These are phyloP conservation scores for Camellia lanceoleosa DNA, from an alignment of 148 eudicot species.

Conservation along the genomic window DNA sequence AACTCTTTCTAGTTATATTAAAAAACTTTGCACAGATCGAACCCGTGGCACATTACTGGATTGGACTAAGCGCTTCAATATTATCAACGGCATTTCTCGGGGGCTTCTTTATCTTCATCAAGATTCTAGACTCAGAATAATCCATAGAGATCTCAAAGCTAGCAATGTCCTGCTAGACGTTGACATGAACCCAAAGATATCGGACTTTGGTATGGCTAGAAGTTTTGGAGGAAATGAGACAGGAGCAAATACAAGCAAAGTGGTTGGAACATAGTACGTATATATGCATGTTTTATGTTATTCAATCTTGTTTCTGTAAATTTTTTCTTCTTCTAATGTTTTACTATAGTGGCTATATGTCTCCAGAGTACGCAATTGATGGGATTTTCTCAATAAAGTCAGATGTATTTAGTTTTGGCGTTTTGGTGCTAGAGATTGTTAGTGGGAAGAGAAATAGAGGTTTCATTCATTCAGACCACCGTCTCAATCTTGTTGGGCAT, in stretches of 20 bases:
- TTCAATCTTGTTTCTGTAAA: too few relatives aligned
- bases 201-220: constrained; percentile 19
- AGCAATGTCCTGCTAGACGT: constrained; percentile 12
- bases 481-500: constrained; percentile 19
- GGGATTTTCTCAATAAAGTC: constrained; percentile 9
- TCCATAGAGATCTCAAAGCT: constrained; percentile 21
- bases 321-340: neutral
- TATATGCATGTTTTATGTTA: too few relatives aligned
- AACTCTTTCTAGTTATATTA: too few relatives aligned
- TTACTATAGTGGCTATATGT: constrained; percentile 16
- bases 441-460: constrained; percentile 13
- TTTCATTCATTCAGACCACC: constrained; percentile 1
- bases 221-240: constrained; percentile 10
- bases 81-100: constrained; percentile 14
- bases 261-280: constrained; percentile 21
- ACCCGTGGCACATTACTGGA: neutral
- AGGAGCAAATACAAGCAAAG: constrained; percentile 9
- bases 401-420: constrained; percentile 20
- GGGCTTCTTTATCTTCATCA: constrained; percentile 21
- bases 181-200: constrained; percentile 17
- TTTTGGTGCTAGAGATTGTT: constrained; percentile 14
- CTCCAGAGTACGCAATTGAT: neutral
- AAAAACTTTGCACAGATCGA: neutral
- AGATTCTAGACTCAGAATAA: constrained; percentile 18
- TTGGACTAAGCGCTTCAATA: constrained; percentile 14